A percentile compares a stretch with the other conserved stretches of the same genome.
Conservation (phyloP, 306 rosid genomes). For the Begonia peltatifolia region DNA sequence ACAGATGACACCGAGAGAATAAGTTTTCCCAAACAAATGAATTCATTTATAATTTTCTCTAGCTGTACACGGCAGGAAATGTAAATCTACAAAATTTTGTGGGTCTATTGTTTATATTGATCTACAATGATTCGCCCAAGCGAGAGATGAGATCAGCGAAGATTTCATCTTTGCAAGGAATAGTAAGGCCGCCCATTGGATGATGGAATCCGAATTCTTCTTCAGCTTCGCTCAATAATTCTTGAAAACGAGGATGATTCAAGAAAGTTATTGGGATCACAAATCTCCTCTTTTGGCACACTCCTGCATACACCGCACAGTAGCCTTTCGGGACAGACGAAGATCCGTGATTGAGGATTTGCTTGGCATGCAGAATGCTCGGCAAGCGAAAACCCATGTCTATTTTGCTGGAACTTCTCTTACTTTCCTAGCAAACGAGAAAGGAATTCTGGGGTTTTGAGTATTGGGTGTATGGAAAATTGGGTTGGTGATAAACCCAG, state of each 20-base stretch:
- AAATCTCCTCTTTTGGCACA: conserved; percentile 8
- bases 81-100: too few relatives aligned
- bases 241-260: conserved; percentile 15
- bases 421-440: neutral
- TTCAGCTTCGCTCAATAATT: conserved; percentile 8
- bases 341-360: neutral
- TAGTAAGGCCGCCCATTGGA: conserved; percentile 12
- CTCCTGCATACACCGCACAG: conserved; percentile 20
- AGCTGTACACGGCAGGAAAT: too few relatives aligned
- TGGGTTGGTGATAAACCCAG: neutral
- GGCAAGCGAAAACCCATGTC: conserved; percentile 9
- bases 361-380: conserved; percentile 1
- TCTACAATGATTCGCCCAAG: neutral
- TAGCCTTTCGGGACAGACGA: conserved; percentile 10
- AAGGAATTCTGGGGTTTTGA: neutral
- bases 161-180: conserved; percentile 16
- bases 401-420: neutral
- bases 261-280: conserved; percentile 14
- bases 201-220: conserved; percentile 18
- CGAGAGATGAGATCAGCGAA: conserved; percentile 13
- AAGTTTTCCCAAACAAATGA: too few relatives aligned
- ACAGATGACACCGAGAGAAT: too few relatives aligned
- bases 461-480: neutral
- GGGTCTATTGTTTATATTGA: too few relatives aligned
- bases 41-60: too few relatives aligned